Evolutionary conservation across 176 grass and related monocot genomes (phyloP).

Genomic region (Musa beccarii): DNA sequence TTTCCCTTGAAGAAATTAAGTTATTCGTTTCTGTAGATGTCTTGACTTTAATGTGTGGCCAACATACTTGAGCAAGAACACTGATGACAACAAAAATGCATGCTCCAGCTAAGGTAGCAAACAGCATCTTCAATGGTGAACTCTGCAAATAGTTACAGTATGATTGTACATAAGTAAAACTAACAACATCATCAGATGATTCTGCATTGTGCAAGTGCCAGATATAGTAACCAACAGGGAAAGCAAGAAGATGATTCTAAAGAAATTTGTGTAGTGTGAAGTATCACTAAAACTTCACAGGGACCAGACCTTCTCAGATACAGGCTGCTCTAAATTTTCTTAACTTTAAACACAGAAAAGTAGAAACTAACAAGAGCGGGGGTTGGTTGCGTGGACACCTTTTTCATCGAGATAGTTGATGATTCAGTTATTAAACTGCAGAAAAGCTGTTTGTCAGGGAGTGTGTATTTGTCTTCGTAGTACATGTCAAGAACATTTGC

Average conservation of each 20-base stretch:
- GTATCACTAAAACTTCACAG: background rate
- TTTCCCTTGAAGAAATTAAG: slow-evolving; percentile 31
- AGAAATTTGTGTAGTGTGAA: background rate
- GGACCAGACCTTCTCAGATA: background rate
- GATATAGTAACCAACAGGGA: background rate
- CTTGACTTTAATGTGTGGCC: slow-evolving; percentile 33
- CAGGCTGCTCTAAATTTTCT: background rate
- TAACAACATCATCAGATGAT: background rate
- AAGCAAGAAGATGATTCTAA: background rate
- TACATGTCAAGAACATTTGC: slow-evolving; percentile 80
- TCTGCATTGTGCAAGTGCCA: background rate
- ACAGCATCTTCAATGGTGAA: slow-evolving; percentile 42
- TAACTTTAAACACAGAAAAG: background rate
- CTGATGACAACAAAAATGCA: slow-evolving; percentile 54
- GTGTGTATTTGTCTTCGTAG: slow-evolving; percentile 79
- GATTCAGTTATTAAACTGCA: slow-evolving; percentile 38
- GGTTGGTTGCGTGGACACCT: slow-evolving; percentile 23
- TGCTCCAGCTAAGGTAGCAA: slow-evolving; percentile 39
- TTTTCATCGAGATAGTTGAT: slow-evolving; percentile 47
- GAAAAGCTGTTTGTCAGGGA: slow-evolving; percentile 60
- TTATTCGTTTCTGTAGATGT: slow-evolving; percentile 31
- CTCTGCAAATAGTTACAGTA: slow-evolving; percentile 29
- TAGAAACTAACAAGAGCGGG: background rate
- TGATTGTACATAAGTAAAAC: background rate
- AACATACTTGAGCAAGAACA: slow-evolving; percentile 41